Evolutionary conservation across 352 stramenopile species (phyloP), one percentile per base, ranked within the genome.

Genomic region (Peronospora belbahrii): DNA sequence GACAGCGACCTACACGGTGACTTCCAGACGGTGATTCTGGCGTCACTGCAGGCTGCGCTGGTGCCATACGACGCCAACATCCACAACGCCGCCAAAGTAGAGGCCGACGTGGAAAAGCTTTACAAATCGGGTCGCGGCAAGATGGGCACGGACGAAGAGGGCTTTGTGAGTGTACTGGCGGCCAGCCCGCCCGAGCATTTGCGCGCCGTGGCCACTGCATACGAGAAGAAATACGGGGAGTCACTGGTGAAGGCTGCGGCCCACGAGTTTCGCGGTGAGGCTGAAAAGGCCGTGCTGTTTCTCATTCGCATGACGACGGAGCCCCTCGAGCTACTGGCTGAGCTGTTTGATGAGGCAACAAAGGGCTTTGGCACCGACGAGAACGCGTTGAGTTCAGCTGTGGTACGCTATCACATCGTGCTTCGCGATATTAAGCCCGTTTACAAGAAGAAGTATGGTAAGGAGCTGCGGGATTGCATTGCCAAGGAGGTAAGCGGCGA

Each of bases 391-490:
- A 75, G 62, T 47, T 56, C 65, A 13, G 63, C 63, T 13, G 50
- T 93, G 30, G 78, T 93, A 52, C 81, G 81, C 36, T 93, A 93
- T 65, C 74, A 88, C 61, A 79, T 78, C 18, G 74, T 88, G 45
- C 65, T 88, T 31, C 69, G 74, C 33, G 74, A 90, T 55, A 76
- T 93, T 62, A 85, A 85, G 58, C 66, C 80, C 25, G 76, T 67
- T 25, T 93, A 87, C 70, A 82, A 89, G 74, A 82, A 86, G 54
- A 74, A 66, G 56, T 93, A 76, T 64, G 64, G 60, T 42, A 86
- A 83, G 70, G 71, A 86, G 41, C 70, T 92, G 38, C 79, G 79
- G 35, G 78, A 92, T 42, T 74, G 81, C 63, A 88, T 92, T 59
- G 65, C 77, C 52, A 59, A 60, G 36, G 79, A 91, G 53, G 74